phyloP scores from a whole-genome alignment of 2,329 filamentous ascomycete species.

The Nemania bipapillata region DNA sequence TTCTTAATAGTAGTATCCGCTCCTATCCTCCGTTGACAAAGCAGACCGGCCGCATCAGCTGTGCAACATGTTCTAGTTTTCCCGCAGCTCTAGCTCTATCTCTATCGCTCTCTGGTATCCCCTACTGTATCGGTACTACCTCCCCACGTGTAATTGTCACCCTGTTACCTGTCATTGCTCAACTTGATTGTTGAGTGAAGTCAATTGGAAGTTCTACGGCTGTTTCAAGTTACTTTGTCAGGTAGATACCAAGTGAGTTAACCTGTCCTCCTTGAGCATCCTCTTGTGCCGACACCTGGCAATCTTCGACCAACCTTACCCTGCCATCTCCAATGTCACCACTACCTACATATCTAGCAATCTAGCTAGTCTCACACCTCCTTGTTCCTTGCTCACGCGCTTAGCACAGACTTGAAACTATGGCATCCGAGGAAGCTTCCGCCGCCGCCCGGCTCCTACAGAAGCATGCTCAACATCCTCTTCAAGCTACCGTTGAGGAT shows the following conservation, averaged over 20 bases:
- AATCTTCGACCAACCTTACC: background rate
- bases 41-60: slow-evolving; percentile 32
- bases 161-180: slow-evolving; percentile 38
- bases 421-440: slow-evolving; percentile 63
- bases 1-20: slow-evolving; percentile 5
- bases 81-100: slow-evolving; percentile 34
- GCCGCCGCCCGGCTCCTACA: slow-evolving; percentile 72
- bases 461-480: slow-evolving; percentile 65
- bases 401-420: slow-evolving; percentile 46
- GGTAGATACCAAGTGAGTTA: slow-evolving; percentile 39
- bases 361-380: background rate
- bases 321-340: background rate
- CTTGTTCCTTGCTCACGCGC: slow-evolving; percentile 7
- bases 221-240: slow-evolving; percentile 32
- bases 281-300: background rate
- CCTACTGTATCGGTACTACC: slow-evolving; percentile 45
- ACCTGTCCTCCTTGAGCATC: background rate
- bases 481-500: slow-evolving; percentile 80
- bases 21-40: slow-evolving; percentile 14
- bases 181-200: slow-evolving; percentile 41
- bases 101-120: slow-evolving; percentile 38
- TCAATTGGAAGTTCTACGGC: slow-evolving; percentile 36
- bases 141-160: slow-evolving; percentile 45
- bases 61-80: slow-evolving; percentile 48
- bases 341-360: background rate